Evolutionary conservation across 1,284 basidiomycete genomes (phyloP).

Genomic region (Trametes versicolor): DNA sequence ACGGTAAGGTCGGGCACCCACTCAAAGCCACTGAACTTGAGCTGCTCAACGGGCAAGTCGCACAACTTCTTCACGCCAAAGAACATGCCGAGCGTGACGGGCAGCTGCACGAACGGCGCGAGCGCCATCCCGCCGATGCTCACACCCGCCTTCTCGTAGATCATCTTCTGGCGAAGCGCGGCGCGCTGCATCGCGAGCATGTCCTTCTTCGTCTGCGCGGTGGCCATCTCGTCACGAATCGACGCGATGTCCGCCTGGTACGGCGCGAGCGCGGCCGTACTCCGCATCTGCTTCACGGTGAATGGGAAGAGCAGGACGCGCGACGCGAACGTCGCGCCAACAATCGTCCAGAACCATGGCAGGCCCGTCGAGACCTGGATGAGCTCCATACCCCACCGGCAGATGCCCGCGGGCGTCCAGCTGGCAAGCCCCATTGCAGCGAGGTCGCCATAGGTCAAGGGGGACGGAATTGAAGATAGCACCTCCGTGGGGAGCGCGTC

Average conservation of each 20-base stretch:
- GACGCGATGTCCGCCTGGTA: conserved; percentile 68
- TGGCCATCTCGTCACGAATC: conserved; percentile 60
- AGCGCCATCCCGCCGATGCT: conserved; percentile 67
- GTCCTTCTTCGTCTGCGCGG: conserved; percentile 54
- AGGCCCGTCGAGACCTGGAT: conserved; percentile 80
- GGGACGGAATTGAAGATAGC: conserved; percentile 35
- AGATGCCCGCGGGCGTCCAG: conserved; percentile 58
- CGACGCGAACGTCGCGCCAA: conserved; percentile 75
- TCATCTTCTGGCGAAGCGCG: conserved; percentile 64
- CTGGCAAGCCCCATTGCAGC: conserved; percentile 77
- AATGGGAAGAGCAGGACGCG: conserved; percentile 79
- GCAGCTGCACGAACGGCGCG: conserved; percentile 77
- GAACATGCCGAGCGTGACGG: conserved; percentile 88
- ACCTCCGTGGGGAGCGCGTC: conserved; percentile 24
- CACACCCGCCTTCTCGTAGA: conserved; percentile 80
- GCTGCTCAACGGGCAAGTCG: conserved; percentile 73
- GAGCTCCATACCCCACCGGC: conserved; percentile 68
- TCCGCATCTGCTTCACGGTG: conserved; percentile 70
- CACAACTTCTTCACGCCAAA: conserved; percentile 84
- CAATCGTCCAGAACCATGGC: conserved; percentile 90
- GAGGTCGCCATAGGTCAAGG: conserved; percentile 83
- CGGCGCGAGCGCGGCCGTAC: conserved; percentile 75
- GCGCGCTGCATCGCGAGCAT: conserved; percentile 62
- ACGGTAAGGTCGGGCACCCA: conserved; percentile 85
- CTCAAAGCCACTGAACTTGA: conserved; percentile 81